phyloP scores from a whole-genome alignment of 805 yeast genomes.

The Metschnikowia cubensis region DNA sequence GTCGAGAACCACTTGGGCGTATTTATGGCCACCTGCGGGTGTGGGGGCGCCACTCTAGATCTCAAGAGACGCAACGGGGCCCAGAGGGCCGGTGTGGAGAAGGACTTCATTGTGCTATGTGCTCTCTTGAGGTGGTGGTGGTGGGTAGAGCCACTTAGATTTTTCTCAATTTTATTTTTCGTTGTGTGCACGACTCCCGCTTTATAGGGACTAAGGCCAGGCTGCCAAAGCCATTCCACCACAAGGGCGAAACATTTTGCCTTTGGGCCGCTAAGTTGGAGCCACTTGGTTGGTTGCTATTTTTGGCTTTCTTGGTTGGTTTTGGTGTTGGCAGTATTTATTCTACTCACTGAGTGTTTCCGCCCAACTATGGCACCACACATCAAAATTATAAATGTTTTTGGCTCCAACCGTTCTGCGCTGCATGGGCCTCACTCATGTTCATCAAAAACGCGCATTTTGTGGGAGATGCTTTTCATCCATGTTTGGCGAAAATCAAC shows the following conservation, averaged over 20 bases:
- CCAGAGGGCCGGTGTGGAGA: not conserved
- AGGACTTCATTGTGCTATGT: conserved; percentile 1
- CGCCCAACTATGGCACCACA: not conserved
- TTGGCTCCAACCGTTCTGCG: not conserved
- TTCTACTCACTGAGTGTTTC: too few relatives aligned
- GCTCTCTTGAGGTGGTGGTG: not conserved
- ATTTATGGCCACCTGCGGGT: not conserved
- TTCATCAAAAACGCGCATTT: not conserved
- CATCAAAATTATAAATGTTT: not conserved
- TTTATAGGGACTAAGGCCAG: not conserved
- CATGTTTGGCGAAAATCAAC: not conserved
- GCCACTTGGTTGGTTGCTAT: too few relatives aligned
- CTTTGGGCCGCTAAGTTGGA: too few relatives aligned
- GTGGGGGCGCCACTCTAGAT: not conserved
- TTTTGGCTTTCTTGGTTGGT: too few relatives aligned
- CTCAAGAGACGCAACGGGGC: conserved; percentile 1
- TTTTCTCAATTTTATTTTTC: not conserved
- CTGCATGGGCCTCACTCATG: not conserved
- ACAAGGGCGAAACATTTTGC: too few relatives aligned
- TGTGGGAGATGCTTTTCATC: not conserved
- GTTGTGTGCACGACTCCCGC: conserved; percentile 3
- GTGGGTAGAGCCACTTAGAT: not conserved
- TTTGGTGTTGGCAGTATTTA: too few relatives aligned
- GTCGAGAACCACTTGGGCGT: not conserved
- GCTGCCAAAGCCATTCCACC: not conserved